Evolutionary conservation across 148 eudicot species (phyloP).

Genomic region (Rhododendron williamsianum): DNA sequence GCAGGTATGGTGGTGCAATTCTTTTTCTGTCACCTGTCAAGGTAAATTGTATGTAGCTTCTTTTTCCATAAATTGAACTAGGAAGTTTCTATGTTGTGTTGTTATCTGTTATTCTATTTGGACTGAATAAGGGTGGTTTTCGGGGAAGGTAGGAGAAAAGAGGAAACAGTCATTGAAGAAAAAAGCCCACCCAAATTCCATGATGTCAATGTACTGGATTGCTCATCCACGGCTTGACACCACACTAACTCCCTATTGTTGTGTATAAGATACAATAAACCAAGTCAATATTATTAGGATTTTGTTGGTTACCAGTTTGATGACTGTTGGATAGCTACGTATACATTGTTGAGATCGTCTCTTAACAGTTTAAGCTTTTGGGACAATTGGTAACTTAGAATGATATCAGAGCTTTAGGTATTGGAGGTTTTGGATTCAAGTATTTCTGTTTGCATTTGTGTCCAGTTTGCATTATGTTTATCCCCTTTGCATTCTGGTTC

Average conservation of each 20-base stretch:
- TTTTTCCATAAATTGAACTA: background rate
- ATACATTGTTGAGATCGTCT: background rate
- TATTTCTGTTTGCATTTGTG: background rate
- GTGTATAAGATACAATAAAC: background rate
- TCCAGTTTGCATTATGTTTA: background rate
- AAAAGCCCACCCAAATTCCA: background rate
- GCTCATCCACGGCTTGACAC: background rate
- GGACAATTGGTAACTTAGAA: background rate
- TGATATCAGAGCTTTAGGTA: background rate
- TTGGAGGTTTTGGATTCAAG: background rate
- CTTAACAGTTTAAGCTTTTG: background rate
- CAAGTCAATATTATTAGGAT: background rate
- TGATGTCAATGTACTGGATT: background rate
- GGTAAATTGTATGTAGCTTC: background rate
- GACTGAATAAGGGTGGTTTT: background rate
- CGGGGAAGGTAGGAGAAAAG: background rate
- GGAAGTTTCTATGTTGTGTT: background rate
- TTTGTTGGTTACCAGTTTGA: background rate
- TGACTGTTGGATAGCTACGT: background rate
- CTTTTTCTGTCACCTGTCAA: background rate
- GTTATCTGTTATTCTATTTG: background rate
- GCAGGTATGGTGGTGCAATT: constrained; percentile 45
- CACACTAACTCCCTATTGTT: background rate
- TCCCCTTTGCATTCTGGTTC: background rate
- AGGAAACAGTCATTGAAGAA: background rate